Base-by-base conservation (phyloP, 306 rosid genomes). In the Acacia acuminata region DNA sequence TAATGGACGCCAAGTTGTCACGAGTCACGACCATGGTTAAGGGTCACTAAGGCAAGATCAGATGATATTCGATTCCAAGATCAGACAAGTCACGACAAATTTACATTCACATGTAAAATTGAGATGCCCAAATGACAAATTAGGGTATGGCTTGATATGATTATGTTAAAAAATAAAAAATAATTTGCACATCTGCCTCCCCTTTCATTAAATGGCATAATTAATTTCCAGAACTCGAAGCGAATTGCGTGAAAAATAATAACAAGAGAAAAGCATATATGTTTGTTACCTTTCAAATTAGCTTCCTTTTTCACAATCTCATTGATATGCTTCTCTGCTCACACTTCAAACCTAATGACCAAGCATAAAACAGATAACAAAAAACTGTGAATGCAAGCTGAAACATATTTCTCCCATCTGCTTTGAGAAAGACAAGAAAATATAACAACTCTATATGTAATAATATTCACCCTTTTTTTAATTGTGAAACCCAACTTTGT, bases 231-330 rank as follows among this genome's bases (percentile, higher is more conserved):
- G 53, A 79, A 47, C 45, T 60, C 55, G 19, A 60, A 44, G 61
- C 47, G 32, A 81, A 67, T 15, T 68, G 19, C 3, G 27, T 24
- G 48, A 36, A 47, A n/a, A 45, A 75, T 11, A 66, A 14, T 12
- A 40, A 42, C 50, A 81, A 78, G 82, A 20, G 42, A 30, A 79
- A 42, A 79, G 44, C 36, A 71, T 83, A 81, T 50, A 78, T 78
- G 34, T 17, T 13, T 76, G 79, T 53, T 83, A 96, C 99, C 99
- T 91, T 94, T 94, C 85, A 96, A 89, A 94, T 96, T 97, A 70
- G 99, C 68, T 86, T 92, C 76, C 94, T 89, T 92, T 91, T 94
- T 96, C 88, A 94, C 93, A 51, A 94, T 82, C 90, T 94, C 99
- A 82, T 96, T 94, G 82, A 94, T 78, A 87, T 97, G 90, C 89